Evolutionary conservation across 1,139 yeast genomes (phyloP), one percentile per base, ranked within the genome.

Genomic region (Candida frijolesensis): DNA sequence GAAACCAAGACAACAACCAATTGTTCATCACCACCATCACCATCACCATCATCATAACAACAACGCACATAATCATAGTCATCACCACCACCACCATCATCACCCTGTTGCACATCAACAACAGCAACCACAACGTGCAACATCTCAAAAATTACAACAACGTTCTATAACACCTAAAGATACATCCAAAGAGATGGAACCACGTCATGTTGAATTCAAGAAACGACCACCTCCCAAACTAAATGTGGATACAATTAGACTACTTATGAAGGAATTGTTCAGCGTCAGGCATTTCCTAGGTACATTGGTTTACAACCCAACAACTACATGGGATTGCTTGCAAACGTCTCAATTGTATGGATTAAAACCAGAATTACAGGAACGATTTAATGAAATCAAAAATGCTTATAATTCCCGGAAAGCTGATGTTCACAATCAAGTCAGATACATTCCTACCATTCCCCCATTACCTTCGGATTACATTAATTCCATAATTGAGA

Each of bases 401-500:
- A 62, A 60, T 40, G 58, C 62, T 6, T 73, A 63, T 52, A 54
- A 57, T 10, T 66, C 60, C 22, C 65, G 75, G 39, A 45, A 51
- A 19, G 54, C 57, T 25, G 14, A 19, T 52, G 50, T 40, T 42
- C 48, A 15, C 61, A 57, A 44, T 52, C 51, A 54, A 9, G 46
- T 53, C 2, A 65, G 63, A 51, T 74, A 74, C 58, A 71, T 76
- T 11, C 79, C 80, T 1, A 56, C 64, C 48, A 66, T 76, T 19
- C 80, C 80, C 0, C 78, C 85, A 2, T 71, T 85, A 29, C 72
- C 82, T 1, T 57, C 60, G 9, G 83, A 81, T 35, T 75, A 83
- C 58, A 76, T 84, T 56, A 89, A 89, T 63, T 70, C 80, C 48
- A 69, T 84, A 3, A 62, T 89, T 27, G 87, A 87, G 53, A 75